phyloP scores from a whole-genome alignment of 2,329 filamentous ascomycete species.

The Ascochyta clinopodiicola region DNA sequence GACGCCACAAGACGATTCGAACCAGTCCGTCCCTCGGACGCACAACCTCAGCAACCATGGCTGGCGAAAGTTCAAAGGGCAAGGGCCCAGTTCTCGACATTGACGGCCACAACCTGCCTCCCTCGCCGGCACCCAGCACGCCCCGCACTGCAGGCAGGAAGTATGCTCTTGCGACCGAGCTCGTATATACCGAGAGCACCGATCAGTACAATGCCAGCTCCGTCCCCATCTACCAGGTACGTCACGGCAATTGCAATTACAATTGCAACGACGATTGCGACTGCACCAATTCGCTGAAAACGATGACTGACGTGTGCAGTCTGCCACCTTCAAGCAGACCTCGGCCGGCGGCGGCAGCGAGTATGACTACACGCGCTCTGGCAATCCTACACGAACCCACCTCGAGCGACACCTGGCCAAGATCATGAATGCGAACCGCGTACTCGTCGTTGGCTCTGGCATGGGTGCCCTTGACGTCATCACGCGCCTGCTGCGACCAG shows the following conservation, averaged over 20 bases:
- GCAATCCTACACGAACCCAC: constrained; percentile 94
- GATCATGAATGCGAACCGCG: constrained; percentile 95
- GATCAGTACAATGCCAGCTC: constrained; percentile 98
- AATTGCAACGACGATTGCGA: neutral
- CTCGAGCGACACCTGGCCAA: constrained; percentile 96
- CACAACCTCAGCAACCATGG: constrained; percentile 31
- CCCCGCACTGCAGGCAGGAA: constrained; percentile 78
- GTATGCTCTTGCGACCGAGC: constrained; percentile 92
- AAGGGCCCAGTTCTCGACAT: constrained; percentile 48
- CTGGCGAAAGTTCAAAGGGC: constrained; percentile 42
- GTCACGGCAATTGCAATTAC: neutral
- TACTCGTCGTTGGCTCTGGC: constrained; percentile 90
- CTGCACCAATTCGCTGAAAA: neutral
- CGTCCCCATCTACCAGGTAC: constrained; percentile 90
- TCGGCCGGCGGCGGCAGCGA: constrained; percentile 82
- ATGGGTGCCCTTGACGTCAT: constrained; percentile 99
- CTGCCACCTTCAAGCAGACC: constrained; percentile 95
- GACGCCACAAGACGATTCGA: constrained; percentile 27
- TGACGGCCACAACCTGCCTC: constrained; percentile 49
- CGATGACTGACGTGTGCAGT: constrained; percentile 56
- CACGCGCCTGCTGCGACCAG: constrained; percentile 84
- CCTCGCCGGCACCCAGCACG: constrained; percentile 88
- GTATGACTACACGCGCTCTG: constrained; percentile 98
- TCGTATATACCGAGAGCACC: constrained; percentile 94
- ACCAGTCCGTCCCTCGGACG: constrained; percentile 21